Evolutionary conservation across 129 eudicot genomes (phyloP), one percentile per base, ranked within the genome.

Genomic region (Lactuca sativa): DNA sequence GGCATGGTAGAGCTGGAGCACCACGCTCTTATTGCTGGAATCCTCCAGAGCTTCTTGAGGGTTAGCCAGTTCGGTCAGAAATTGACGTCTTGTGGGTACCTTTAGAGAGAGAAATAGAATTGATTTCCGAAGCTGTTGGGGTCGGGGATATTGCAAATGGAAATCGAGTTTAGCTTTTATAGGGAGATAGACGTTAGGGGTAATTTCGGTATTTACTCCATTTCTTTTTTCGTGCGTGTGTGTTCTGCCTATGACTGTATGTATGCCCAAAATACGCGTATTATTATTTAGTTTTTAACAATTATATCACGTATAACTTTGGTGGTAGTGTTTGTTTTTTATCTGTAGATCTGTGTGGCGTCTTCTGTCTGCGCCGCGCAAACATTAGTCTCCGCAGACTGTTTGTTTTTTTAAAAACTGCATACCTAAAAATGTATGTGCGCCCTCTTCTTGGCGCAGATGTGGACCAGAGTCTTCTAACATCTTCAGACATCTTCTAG

Each of bases 1-100:
- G 86, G 99, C 99, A 51, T 87, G 84, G 90, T 95, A 95, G 41
- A 95, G 99, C 90, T 92, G 85, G 86, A 76, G 84, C 77, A 95
- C 97, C 82, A 95, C 89, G 89, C 86, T 74, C 70, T 83, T 65
- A 79, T 80, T 82, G 52, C 47, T 47, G 32, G 90, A 25, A 69
- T 91, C 92, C 88, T 88, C 97, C 95, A 91, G 95, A 79, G 66
- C 80, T 91, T 80, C 81, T 66, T 81, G 84, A 71, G 79, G 4
- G 84, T 82, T 79, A 85, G 97, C 97, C 97, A 91, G 97, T 77
- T 82, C 86, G 69, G 76, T 82, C 21, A 62, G 61, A 31, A 71
- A 1, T 74, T 61, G 63, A 41, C 73, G 44, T 58, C 34, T 43
- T 44, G 9, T 16, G 41, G 10, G 11, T 49, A 10, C 18, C 63